phyloP scores from a whole-genome alignment of 768 basidiomycete species.

The Tylopilus subfusipes region DNA sequence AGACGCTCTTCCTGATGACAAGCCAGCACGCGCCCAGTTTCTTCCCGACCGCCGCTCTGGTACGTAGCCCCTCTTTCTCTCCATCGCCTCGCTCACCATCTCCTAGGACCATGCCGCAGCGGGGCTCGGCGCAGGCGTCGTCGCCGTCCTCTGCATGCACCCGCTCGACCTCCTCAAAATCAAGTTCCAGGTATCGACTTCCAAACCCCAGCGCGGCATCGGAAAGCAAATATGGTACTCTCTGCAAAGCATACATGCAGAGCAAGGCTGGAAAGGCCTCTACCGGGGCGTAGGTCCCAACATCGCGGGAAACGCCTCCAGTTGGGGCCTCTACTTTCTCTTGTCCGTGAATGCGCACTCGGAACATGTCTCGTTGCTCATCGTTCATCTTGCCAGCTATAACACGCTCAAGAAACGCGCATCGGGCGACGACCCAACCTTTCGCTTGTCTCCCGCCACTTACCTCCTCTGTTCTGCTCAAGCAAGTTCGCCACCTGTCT shows the following conservation, averaged over 20 bases:
- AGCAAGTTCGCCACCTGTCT: slow-evolving; percentile 75
- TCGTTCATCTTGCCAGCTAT: slow-evolving; percentile 52
- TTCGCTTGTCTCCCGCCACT: slow-evolving; percentile 67
- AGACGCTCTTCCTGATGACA: slow-evolving; percentile 22
- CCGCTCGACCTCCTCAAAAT: slow-evolving; percentile 95
- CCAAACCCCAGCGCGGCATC: slow-evolving; percentile 53
- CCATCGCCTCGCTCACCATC: background rate
- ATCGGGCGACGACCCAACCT: slow-evolving; percentile 59
- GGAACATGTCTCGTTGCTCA: slow-evolving; percentile 7
- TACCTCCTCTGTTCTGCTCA: slow-evolving; percentile 90
- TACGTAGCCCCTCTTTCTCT: background rate
- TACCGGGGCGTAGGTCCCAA: slow-evolving; percentile 91
- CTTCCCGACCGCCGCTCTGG: slow-evolving; percentile 39
- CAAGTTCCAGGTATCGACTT: slow-evolving; percentile 84
- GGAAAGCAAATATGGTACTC: slow-evolving; percentile 76
- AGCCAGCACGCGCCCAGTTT: slow-evolving; percentile 36
- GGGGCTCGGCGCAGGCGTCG: slow-evolving; percentile 89
- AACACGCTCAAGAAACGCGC: slow-evolving; percentile 88
- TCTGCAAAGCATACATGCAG: slow-evolving; percentile 65
- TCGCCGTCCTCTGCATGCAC: slow-evolving; percentile 93
- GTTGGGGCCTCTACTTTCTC: slow-evolving; percentile 97
- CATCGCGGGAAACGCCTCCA: slow-evolving; percentile 90
- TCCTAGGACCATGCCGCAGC: slow-evolving; percentile 90
- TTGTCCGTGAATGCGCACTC: slow-evolving; percentile 54
- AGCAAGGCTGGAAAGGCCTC: slow-evolving; percentile 78